Evolutionary conservation across 768 basidiomycete genomes (phyloP), one percentile per base, ranked within the genome.

Genomic region (Trametopsis cervina): DNA sequence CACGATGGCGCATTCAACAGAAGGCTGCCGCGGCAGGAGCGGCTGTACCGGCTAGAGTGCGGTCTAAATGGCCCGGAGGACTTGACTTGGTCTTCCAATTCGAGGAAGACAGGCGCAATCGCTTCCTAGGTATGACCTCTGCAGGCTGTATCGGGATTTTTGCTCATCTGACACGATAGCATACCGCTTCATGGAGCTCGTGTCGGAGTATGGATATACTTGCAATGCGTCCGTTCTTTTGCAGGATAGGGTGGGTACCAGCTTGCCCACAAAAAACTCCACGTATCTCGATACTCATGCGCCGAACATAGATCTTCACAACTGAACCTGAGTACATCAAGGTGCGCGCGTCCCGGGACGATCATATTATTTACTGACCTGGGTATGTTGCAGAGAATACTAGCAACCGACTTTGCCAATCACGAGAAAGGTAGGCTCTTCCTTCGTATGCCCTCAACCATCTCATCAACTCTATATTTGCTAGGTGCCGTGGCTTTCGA

Each of bases 311-410:
- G 73, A 56, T 76, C 44, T 54, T 76, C 10, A 77, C 75, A 1
- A 52, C 55, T 6, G 76, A 78, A 46, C 77, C 77, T 3, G 73
- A 74, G 35, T 63, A 75, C 40, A 65, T 75, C 60, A 76, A 70
- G 60, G 68, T 58, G 44, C 47, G 53, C 23, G 17, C 27, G 3
- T 4, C 13, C 20, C 27, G n/a, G 10, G 15, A 25, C 26, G 17
- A 38, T 50, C 18, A 56, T 6, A 2, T 1, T 26, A 10, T 10
- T 17, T 27, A 6, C 24, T 11, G 4, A 18, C 25, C 39, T 12
- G 9, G 6, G 39, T 36, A 10, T 42, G 20, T 15, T 13, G 25
- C 40, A 79, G 69, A 64, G 63, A 9, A 60, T 77, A 17, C 61
- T 77, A 0, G 68, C 73, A 0, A 72, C 74, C 12, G 65, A 73